Base-by-base conservation (phyloP, 2,329 filamentous ascomycete genomes). In the Clonostachys chloroleuca region DNA sequence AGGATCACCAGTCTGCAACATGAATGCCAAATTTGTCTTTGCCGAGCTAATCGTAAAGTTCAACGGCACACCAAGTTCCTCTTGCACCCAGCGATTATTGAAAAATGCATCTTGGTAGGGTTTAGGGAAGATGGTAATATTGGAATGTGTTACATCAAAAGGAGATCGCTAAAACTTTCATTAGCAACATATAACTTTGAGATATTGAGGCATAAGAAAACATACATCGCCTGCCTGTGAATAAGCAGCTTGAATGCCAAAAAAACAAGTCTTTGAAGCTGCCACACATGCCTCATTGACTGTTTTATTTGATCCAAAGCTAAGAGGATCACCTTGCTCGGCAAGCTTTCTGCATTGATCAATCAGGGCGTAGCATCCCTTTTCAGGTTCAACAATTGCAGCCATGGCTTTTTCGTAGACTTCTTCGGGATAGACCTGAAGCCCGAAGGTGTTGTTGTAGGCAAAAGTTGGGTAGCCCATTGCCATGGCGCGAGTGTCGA, bases 371-470 rank as follows among this genome's bases (percentile, higher is more conserved):
- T 63, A 61, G 57, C 81, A 86, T 3, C 80, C 81, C 9, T 41
- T 48, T 9, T 51, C 8, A 0, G 54, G 54, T 2, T 46, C 45
- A 4, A 48, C 52, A 8, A 57, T 49, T 12, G 43, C 33, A 4
- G 48, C 35, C 5, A 53, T 33, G 2, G 51, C 46, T 9, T 24
- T n/a, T 4, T 54, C 47, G n/a, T 59, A 61, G 1, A 47, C 44
- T 1, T 73, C 72, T 5, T 75, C 66, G 18, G 72, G 69, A 52
- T 86, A 78, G 1, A 76, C 67, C 49, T 77, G 56, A 37, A 88
- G 71, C 5, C 74, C 80, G 56, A 86, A 90, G 0, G 82, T 81
- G 56, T 86, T 87, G 59, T 82, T 80, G 49, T 74, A 69, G 1
- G 77, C 76, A 56, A 81, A 82, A 3, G 63, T 56, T 0, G 78